phyloP scores from a whole-genome alignment of 768 basidiomycete species.

The Rhizopogon salebrosus region DNA sequence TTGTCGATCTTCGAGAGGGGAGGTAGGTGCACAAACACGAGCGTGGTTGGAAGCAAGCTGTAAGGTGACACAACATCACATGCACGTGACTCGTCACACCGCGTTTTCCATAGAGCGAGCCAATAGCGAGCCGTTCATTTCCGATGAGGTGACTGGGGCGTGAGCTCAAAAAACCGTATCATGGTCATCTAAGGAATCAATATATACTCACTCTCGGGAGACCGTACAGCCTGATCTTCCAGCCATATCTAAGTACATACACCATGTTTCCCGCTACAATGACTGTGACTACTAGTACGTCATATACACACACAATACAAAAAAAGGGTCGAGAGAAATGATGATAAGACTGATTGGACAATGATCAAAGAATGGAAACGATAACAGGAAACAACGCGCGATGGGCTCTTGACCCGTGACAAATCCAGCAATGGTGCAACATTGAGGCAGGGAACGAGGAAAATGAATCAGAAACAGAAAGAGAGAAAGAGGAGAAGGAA shows the following conservation, averaged over 20 bases:
- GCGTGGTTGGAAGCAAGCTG: background rate
- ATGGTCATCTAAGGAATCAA: conserved; percentile 18
- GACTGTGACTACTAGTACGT: conserved; percentile 7
- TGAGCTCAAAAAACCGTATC: background rate
- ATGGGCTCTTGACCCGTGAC: conserved; percentile 5
- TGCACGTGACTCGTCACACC: conserved; percentile 26
- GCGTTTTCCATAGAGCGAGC: conserved; percentile 15
- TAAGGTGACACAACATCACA: conserved; percentile 1
- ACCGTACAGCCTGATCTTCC: background rate
- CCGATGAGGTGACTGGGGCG: conserved; percentile 2
- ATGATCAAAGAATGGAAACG: conserved; percentile 13
- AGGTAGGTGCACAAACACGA: no score
- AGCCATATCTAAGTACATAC: background rate
- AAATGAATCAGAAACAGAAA: background rate
- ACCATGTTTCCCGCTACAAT: background rate
- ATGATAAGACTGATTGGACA: background rate
- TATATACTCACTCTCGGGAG: conserved; percentile 10
- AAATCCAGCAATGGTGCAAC: conserved; percentile 12
- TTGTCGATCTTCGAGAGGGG: no score
- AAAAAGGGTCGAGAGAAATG: background rate
- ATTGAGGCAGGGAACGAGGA: background rate
- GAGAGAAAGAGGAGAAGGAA: background rate
- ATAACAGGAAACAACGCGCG: conserved; percentile 12
- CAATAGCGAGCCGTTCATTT: conserved; percentile 14
- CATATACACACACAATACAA: conserved; percentile 11